Conservation (phyloP, 371 early-diverging fungal species). For the Encephalitozoon hellem region DNA sequence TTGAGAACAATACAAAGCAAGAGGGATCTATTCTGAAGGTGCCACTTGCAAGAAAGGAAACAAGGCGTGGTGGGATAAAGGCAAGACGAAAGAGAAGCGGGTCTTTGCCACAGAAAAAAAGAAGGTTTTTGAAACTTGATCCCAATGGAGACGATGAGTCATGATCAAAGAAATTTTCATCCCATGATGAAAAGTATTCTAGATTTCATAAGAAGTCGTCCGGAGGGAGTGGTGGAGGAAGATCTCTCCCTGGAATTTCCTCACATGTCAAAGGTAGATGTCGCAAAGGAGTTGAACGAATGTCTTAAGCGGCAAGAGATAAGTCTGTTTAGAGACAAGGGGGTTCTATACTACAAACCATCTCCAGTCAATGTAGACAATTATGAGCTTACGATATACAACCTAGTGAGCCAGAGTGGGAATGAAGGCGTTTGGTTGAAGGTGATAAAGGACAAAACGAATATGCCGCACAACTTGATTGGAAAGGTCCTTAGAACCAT, state of each 20-base stretch:
- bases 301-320: constrained; percentile 44
- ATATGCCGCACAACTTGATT: constrained; percentile 71
- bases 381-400: constrained; percentile 54
- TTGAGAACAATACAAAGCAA: neutral
- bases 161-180: neutral
- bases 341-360: constrained; percentile 42
- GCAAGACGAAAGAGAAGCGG: neutral
- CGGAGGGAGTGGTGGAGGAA: constrained; percentile 54
- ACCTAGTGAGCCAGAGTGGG: constrained; percentile 43
- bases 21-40: neutral
- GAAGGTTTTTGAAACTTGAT: neutral
- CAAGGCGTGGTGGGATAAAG: neutral
- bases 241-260: constrained; percentile 46
- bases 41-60: neutral
- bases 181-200: constrained; percentile 37
- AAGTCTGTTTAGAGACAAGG: constrained; percentile 45
- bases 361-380: constrained; percentile 8
- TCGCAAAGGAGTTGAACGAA: constrained; percentile 42
- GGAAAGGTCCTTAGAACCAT: constrained; percentile 70
- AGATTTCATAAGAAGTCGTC: constrained; percentile 48
- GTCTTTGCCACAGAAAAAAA: neutral
- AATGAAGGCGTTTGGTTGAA: constrained; percentile 71
- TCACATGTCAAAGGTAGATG: constrained; percentile 38
- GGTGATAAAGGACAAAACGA: constrained; percentile 72
- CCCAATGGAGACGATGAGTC: neutral